phyloP scores from a whole-genome alignment of 257 asterid genomes.

The Fraxinus anomala region DNA sequence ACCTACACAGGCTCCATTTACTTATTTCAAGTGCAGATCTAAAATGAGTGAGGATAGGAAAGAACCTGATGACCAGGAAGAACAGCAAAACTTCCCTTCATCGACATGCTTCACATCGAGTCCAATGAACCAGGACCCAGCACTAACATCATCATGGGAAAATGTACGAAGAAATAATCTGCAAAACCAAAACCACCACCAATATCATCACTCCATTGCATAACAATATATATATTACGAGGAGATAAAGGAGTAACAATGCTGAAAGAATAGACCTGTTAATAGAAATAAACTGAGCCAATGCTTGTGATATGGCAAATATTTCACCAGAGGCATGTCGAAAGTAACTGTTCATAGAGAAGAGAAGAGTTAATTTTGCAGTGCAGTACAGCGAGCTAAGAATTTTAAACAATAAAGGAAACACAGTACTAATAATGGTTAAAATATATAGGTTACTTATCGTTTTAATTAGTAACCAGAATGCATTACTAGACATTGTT shows the following conservation, averaged over 20 bases:
- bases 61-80: constrained; percentile 80
- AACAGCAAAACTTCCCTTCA: constrained; percentile 88
- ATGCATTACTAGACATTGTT: neutral
- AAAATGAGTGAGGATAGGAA: constrained; percentile 19
- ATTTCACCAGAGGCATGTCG: constrained; percentile 92
- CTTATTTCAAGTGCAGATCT: neutral
- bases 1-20: neutral
- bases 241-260: constrained; percentile 6
- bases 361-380: constrained; percentile 5
- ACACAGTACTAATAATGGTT: neutral
- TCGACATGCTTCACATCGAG: constrained; percentile 74
- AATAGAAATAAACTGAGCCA: constrained; percentile 75
- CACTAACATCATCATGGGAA: constrained; percentile 86
- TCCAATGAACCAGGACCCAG: constrained; percentile 93
- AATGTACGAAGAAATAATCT: constrained; percentile 65
- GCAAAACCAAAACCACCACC: constrained; percentile 21
- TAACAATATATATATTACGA: neutral
- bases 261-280: constrained; percentile 54
- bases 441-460: neutral
- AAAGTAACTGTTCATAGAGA: constrained; percentile 58
- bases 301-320: constrained; percentile 68
- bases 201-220: neutral
- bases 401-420: constrained; percentile 1
- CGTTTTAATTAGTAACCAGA: neutral
- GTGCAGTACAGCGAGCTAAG: neutral